Conservation (phyloP, 2,329 filamentous ascomycete species). For the Boeremia lycopersici region DNA sequence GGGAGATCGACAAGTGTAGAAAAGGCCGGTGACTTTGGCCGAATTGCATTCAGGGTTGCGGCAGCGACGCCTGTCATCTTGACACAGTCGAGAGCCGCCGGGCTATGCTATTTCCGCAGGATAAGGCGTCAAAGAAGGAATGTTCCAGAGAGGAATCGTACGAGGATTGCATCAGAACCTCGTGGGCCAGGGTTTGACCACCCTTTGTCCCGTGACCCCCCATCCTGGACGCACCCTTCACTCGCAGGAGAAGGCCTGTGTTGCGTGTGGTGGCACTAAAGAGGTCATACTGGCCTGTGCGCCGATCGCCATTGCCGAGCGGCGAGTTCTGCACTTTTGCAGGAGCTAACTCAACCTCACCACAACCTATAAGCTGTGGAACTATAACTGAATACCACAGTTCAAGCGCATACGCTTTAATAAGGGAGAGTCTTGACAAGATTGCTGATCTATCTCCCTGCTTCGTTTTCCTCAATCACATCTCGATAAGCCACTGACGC, state of each 20-base stretch:
- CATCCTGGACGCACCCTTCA: background rate
- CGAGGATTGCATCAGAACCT: slow-evolving; percentile 21
- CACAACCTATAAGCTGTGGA: too few relatives aligned
- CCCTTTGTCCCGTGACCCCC: slow-evolving; percentile 5
- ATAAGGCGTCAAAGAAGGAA: slow-evolving; percentile 6
- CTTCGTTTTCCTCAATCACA: background rate
- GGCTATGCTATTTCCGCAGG: slow-evolving; percentile 16
- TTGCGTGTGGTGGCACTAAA: slow-evolving; percentile 1
- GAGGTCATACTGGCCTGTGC: slow-evolving; percentile 5
- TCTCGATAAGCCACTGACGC: slow-evolving; percentile 7
- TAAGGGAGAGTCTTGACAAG: background rate
- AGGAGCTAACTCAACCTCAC: background rate
- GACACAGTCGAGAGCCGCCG: slow-evolving; percentile 3
- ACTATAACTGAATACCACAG: too few relatives aligned
- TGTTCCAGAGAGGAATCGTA: slow-evolving; percentile 25
- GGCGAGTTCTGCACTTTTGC: background rate
- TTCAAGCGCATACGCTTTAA: too few relatives aligned
- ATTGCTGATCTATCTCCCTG: background rate
- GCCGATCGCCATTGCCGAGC: background rate
- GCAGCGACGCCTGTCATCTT: slow-evolving; percentile 20
- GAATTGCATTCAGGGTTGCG: slow-evolving; percentile 14
- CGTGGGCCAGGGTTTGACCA: slow-evolving; percentile 14
- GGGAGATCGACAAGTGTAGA: slow-evolving; percentile 23
- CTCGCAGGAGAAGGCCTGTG: background rate
- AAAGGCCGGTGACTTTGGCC: slow-evolving; percentile 11